Evolutionary conservation across 805 yeast genomes (phyloP), one percentile per base, ranked within the genome.

Genomic region (Sugiyamaella americana): DNA sequence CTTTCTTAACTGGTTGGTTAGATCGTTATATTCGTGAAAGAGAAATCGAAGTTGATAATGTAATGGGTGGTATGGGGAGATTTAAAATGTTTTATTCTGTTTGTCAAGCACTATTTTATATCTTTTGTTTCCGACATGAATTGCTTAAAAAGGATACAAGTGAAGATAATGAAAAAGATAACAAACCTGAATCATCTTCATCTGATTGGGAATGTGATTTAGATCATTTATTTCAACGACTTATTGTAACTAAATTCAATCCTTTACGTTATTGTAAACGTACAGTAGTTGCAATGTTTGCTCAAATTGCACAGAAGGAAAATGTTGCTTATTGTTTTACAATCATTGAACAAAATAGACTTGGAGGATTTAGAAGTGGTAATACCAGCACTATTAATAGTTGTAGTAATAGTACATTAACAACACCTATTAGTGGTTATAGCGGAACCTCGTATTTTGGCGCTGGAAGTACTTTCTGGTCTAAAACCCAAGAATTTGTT

Each of bases 251-350:
- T 8, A 84, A 84, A 60, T 91, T 93, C 72, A 93, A 91, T 62
- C 98, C 98, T 3, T 74, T 91, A 57, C 87, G 87, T 62, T 91
- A 80, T 69, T 87, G 96, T 66, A 91, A 89, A 60, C 95, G 86
- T 58, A 87, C 94, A 13, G 97, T 91, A 40, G 96, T 89, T 50
- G 74, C 82, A 49, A 91, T 89, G 72, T 91, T 91, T 71, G 97
- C 98, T 10, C 82, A 87, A 54, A 79, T 93, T 37, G 87, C 98
- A 2, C 94, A 91, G 57, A 81, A 82, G 58, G 86, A 87, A 55
- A 87, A 87, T 59, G 84, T 87, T 17, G 94, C 94, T 43, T 91
- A 89, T 66, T 91, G 98, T 64, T 91, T 85, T 65, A 83, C 95
- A 26, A 85, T 93, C 39, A 86, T 93, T 51, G 97, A 91, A 58